Evolutionary conservation across 2,329 filamentous ascomycete genomes (phyloP).

Genomic region (Colletotrichum neosansevieriae): DNA sequence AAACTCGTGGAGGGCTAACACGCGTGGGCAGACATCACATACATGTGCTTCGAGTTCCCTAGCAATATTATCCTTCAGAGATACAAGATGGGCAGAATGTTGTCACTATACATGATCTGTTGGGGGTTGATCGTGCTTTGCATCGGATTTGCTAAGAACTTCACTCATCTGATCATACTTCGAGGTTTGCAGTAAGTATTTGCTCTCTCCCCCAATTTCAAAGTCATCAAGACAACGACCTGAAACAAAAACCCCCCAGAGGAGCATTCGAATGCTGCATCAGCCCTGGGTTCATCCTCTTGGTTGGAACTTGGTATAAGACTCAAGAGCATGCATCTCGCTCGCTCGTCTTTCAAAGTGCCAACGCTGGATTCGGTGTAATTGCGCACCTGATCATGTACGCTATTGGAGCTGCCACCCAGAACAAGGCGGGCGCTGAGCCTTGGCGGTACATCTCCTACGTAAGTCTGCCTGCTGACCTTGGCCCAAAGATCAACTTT

Average conservation of each 20-base stretch:
- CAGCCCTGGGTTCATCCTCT: conserved; percentile 53
- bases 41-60: conserved; percentile 49
- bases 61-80: conserved; percentile 50
- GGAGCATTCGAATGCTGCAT: conserved; percentile 54
- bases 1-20: not conserved
- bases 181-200: conserved; percentile 48
- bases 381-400: conserved; percentile 52
- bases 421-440: conserved; percentile 46
- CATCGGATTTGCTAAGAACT: conserved; percentile 53
- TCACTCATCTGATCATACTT: conserved; percentile 50
- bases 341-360: conserved; percentile 34
- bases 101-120: conserved; percentile 38
- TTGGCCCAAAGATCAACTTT: too few relatives aligned
- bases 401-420: conserved; percentile 50
- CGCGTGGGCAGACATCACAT: conserved; percentile 43
- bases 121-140: conserved; percentile 53
- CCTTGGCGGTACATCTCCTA: conserved; percentile 55
- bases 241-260: not conserved
- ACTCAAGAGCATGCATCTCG: conserved; percentile 48
- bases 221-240: not conserved
- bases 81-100: conserved; percentile 42
- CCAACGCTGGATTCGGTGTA: conserved; percentile 50
- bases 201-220: too few relatives aligned
- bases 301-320: conserved; percentile 53
- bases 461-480: conserved; percentile 39